Evolutionary conservation across 352 stramenopile genomes (phyloP).

Genomic region (Aphanomyces euteiches): DNA sequence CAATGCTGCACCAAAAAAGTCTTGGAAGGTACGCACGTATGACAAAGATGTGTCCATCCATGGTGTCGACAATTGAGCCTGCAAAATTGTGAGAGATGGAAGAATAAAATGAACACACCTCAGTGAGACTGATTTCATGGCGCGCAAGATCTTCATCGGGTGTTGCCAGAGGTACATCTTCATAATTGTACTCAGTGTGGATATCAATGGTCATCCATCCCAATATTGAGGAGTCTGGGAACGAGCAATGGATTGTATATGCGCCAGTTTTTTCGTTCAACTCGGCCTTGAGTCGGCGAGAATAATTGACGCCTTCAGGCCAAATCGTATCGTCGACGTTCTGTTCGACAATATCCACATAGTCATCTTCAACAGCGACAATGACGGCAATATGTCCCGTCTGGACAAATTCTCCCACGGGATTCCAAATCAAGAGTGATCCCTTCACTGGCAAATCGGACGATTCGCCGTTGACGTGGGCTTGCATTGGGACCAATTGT

Average conservation of each 20-base stretch:
- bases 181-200: constrained; percentile 18
- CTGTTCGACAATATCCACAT: constrained; percentile 20
- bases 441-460: constrained; percentile 4
- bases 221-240: constrained; percentile 11
- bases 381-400: constrained; percentile 23
- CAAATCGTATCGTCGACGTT: constrained; percentile 25
- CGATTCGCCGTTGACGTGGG: background rate
- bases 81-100: background rate
- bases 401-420: background rate
- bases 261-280: background rate
- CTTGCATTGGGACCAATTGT: background rate
- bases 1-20: background rate
- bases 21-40: constrained; percentile 13
- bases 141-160: background rate
- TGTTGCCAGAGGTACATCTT: constrained; percentile 14
- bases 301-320: constrained; percentile 4
- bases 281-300: background rate
- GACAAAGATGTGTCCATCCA: constrained; percentile 1
- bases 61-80: background rate
- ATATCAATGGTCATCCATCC: constrained; percentile 18
- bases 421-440: constrained; percentile 24
- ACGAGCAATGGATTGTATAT: constrained; percentile 1
- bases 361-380: background rate
- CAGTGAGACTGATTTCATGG: background rate
- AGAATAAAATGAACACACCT: background rate